Conservation (phyloP, 164 flowering plant species). For the Nymphaea thermarum region DNA sequence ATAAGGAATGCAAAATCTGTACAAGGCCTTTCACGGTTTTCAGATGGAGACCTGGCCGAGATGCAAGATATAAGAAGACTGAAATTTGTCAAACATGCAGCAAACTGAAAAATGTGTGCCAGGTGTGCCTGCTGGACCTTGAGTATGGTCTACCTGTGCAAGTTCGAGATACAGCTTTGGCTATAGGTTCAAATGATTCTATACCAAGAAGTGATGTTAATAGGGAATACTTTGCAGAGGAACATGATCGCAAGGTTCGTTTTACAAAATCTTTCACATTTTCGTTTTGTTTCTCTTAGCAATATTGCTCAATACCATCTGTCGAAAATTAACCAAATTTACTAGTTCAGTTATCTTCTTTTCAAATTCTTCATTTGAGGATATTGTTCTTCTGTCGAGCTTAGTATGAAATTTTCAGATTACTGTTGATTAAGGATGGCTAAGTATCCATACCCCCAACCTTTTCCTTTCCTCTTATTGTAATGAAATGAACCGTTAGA, state of each 20-base stretch:
- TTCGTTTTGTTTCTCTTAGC: too few relatives aligned
- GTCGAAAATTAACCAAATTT: too few relatives aligned
- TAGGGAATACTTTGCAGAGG: slow-evolving; percentile 91
- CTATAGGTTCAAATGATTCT: slow-evolving; percentile 68
- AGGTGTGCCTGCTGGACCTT: slow-evolving; percentile 89
- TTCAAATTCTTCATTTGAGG: too few relatives aligned
- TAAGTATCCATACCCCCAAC: too few relatives aligned
- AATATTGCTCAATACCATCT: too few relatives aligned
- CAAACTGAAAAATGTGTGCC: slow-evolving; percentile 93
- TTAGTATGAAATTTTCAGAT: too few relatives aligned
- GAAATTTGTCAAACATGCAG: slow-evolving; percentile 93
- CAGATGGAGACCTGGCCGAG: slow-evolving; percentile 97
- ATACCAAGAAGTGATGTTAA: slow-evolving; percentile 98
- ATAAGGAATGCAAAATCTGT: slow-evolving; percentile 94
- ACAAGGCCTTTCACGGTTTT: slow-evolving; percentile 91
- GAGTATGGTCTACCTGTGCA: slow-evolving; percentile 97
- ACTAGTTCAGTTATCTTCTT: too few relatives aligned
- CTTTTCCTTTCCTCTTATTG: too few relatives aligned
- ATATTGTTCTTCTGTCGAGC: too few relatives aligned
- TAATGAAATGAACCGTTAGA: too few relatives aligned
- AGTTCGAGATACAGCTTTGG: slow-evolving; percentile 86
- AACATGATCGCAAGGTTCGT: slow-evolving; percentile 90
- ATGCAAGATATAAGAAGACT: slow-evolving; percentile 80
- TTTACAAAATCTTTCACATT: background rate
- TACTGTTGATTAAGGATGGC: too few relatives aligned